Base-by-base conservation (phyloP, 2,329 filamentous ascomycete species). In the Dothideomycetes sp. region DNA sequence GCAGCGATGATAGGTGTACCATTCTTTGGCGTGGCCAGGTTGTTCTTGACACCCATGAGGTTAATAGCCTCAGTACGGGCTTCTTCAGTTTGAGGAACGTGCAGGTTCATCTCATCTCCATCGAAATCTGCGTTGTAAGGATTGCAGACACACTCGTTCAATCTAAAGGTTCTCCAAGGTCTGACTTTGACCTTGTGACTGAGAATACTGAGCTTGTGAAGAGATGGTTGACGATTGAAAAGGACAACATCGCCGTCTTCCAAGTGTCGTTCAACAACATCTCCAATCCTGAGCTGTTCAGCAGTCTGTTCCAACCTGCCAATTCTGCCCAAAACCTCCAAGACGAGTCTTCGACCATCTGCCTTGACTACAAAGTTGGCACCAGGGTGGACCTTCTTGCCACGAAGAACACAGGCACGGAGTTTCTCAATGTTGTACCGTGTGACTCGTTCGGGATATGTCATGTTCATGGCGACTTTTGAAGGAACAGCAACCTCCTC, bases 91-190 rank as follows among this genome's bases (percentile, higher is more conserved):
- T 98, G 91, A 2, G 91, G 91, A 12, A 98, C 88, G 63, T 98
- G 91, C 33, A 98, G 65, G 53, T 98, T 98, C 91, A 98, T 98
- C 62, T 98, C 91, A 53, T 98, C 91, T 45, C 91, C 91, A 54
- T 98, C 91, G 52, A 98, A 98, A 74, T 98, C 91, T 42, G 91
- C 91, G 53, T 98, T 98, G 70, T 98, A 98, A 3, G 91, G 91
- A 47, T 84, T 88, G 64, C 91, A 98, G 1, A 94, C 91, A 74
- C 91, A 98, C 60, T 98, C 91, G 58, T 98, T 98, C 13, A 98
- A 72, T 41, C 91, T 82, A 59, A 98, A 96, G 0, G 91, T 98
- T 61, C 88, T 80, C 80, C 91, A 94, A 0, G 89, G 91, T 35
- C 91, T 78, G 34, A 98, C 78, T 62, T 95, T 95, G 52, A 82